Conservation (phyloP, 306 rosid species). For the Luffa aegyptiaca region DNA sequence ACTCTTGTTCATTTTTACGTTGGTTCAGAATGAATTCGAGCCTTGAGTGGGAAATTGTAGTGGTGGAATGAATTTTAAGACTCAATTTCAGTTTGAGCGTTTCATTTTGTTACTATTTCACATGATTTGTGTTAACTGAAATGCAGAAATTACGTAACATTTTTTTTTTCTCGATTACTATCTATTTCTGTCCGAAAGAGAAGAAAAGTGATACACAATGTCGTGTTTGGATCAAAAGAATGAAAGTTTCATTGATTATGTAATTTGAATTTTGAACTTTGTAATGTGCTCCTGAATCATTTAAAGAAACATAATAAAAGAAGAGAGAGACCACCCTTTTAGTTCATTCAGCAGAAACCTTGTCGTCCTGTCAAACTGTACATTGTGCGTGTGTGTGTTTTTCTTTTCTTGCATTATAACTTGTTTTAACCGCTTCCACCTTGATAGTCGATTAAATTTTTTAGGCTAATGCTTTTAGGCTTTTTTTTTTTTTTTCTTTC, state of each 20-base stretch:
- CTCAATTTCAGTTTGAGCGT: neutral
- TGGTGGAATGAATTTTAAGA: neutral
- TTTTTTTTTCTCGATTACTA: neutral
- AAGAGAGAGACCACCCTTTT: neutral
- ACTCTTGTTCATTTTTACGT: neutral
- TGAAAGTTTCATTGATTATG: neutral
- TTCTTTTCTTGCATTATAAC: neutral
- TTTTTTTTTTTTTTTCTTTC: neutral
- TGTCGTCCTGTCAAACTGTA: neutral
- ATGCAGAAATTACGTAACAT: neutral
- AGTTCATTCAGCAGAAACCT: neutral
- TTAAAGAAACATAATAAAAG: neutral
- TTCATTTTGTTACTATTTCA: neutral
- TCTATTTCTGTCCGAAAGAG: neutral
- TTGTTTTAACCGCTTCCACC: neutral
- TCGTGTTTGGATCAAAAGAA: neutral
- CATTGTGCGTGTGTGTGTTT: neutral
- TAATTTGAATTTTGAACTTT: neutral
- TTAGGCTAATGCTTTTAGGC: neutral
- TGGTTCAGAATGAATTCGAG: neutral
- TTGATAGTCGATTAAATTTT: neutral
- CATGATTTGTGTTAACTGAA: neutral
- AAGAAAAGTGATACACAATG: neutral
- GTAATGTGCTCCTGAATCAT: neutral
- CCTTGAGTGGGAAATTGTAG: neutral